Evolutionary conservation across 2,329 filamentous ascomycete genomes (phyloP).

Genomic region (Stachybotrys chartarum): DNA sequence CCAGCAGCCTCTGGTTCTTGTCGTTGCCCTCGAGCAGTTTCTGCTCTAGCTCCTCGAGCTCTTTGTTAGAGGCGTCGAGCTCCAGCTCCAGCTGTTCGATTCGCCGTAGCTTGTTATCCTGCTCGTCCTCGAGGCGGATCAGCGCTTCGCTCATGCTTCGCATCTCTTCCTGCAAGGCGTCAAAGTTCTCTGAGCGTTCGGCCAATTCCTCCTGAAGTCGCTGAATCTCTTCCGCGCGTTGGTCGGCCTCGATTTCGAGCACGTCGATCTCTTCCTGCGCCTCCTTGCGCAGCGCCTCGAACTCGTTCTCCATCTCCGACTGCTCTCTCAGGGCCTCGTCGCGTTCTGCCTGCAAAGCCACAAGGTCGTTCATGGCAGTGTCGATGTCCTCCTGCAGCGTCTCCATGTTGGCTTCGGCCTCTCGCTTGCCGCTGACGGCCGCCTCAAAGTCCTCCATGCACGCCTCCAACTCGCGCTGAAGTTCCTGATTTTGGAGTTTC

Average conservation of each 20-base stretch:
- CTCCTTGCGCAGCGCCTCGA: constrained; percentile 53
- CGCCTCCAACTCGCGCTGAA: constrained; percentile 74
- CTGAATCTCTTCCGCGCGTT: constrained; percentile 63
- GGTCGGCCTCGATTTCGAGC: constrained; percentile 65
- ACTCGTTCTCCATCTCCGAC: constrained; percentile 50
- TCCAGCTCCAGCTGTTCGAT: constrained; percentile 81
- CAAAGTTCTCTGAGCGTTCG: constrained; percentile 78
- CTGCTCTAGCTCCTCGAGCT: constrained; percentile 79
- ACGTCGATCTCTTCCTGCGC: constrained; percentile 60
- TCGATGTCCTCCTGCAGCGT: constrained; percentile 77
- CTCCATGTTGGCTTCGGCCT: constrained; percentile 49
- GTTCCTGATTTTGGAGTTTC: constrained; percentile 82
- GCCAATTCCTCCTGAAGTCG: constrained; percentile 64
- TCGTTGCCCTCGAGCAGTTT: constrained; percentile 77
- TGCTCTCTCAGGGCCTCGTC: constrained; percentile 73
- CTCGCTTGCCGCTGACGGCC: constrained; percentile 55
- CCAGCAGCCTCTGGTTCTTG: constrained; percentile 79
- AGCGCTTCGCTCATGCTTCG: constrained; percentile 82
- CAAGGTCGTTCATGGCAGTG: constrained; percentile 69
- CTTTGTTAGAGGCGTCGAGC: constrained; percentile 73
- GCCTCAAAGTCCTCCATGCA: constrained; percentile 74
- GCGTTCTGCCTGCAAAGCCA: constrained; percentile 72
- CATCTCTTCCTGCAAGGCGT: constrained; percentile 90
- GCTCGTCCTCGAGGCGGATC: constrained; percentile 82
- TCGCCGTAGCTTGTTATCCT: constrained; percentile 67